These are phyloP conservation scores for Globisporangium heterothallicum DNA, from an alignment of 352 stramenopile species.

Conservation along the genomic window DNA sequence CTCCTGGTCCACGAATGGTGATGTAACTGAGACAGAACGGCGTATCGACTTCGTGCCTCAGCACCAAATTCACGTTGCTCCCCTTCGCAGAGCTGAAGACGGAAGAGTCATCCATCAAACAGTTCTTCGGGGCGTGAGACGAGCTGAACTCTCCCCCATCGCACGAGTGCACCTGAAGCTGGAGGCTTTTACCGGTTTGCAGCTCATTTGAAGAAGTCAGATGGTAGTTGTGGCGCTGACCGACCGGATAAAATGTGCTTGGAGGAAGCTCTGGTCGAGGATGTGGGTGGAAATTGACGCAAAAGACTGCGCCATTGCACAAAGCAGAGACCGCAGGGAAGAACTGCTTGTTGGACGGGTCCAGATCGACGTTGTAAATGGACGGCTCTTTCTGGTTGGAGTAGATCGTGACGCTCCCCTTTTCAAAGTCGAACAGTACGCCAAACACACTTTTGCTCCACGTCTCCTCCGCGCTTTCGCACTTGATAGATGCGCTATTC, in stretches of 20 bases:
- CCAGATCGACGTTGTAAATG: slow-evolving; percentile 25
- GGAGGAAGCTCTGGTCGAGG: slow-evolving; percentile 46
- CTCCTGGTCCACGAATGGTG: slow-evolving; percentile 63
- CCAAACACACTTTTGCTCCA: slow-evolving; percentile 43
- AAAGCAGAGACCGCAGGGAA: slow-evolving; percentile 55
- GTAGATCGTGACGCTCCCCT: slow-evolving; percentile 47
- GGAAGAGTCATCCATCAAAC: slow-evolving; percentile 66
- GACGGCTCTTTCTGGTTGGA: slow-evolving; percentile 39
- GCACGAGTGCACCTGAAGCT: slow-evolving; percentile 60
- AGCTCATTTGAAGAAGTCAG: slow-evolving; percentile 48
- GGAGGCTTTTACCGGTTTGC: slow-evolving; percentile 64
- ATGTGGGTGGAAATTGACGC: slow-evolving; percentile 62
- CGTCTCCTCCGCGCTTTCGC: slow-evolving; percentile 29
- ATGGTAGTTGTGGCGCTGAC: slow-evolving; percentile 35
- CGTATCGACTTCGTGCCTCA: slow-evolving; percentile 76
- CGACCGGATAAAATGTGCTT: slow-evolving; percentile 25
- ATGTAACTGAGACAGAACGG: slow-evolving; percentile 76
- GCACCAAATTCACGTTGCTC: slow-evolving; percentile 70
- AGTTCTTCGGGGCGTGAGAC: slow-evolving; percentile 62
- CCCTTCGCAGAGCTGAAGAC: slow-evolving; percentile 79
- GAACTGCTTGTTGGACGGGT: slow-evolving; percentile 27
- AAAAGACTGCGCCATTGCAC: slow-evolving; percentile 67
- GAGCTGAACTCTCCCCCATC: slow-evolving; percentile 81
- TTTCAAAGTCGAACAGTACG: slow-evolving; percentile 75
- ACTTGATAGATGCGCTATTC: slow-evolving; percentile 32